Percentiles rank a stretch among this genome's conserved stretches.
Evolutionary conservation across 2,329 filamentous ascomycete genomes (phyloP).

Genomic region (Clonostachys byssicola): DNA sequence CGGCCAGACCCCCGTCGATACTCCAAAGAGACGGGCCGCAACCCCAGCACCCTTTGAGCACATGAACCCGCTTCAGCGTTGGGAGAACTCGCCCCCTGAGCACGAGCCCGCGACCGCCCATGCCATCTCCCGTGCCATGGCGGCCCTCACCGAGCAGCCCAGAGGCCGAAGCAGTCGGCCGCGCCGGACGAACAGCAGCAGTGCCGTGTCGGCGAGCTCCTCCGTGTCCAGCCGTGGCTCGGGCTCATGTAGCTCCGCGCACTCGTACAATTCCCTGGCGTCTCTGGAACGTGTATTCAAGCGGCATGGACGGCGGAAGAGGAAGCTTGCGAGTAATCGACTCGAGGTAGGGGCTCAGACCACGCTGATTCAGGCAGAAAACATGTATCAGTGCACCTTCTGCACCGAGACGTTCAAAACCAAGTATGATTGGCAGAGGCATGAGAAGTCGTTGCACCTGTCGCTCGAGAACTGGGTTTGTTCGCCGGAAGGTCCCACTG

Average conservation of each 20-base stretch:
- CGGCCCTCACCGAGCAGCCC: conserved; percentile 6
- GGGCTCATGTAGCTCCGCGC: neutral
- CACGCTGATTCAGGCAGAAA: neutral
- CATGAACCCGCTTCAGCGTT: conserved; percentile 14
- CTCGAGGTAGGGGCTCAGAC: too few relatives aligned
- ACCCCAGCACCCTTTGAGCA: conserved; percentile 20
- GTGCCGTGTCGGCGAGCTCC: conserved; percentile 4
- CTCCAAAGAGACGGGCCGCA: conserved; percentile 23
- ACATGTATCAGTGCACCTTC: conserved; percentile 31
- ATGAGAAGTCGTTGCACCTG: conserved; percentile 39
- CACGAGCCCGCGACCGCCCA: conserved; percentile 15
- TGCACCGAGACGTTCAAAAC: conserved; percentile 35
- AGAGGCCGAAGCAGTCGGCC: conserved; percentile 9
- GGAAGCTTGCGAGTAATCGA: too few relatives aligned
- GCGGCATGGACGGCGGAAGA: neutral
- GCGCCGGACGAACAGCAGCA: conserved; percentile 8
- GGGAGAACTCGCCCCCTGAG: conserved; percentile 16
- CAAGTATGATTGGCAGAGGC: conserved; percentile 38
- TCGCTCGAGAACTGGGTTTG: conserved; percentile 39
- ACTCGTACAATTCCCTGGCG: neutral
- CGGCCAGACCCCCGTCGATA: conserved; percentile 39
- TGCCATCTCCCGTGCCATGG: conserved; percentile 14
- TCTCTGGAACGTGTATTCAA: neutral
- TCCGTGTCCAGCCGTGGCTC: neutral
- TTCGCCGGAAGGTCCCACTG: conserved; percentile 18